These are phyloP conservation scores for Solanum tarijense DNA, from an alignment of 257 asterid species.

Conservation along the genomic window DNA sequence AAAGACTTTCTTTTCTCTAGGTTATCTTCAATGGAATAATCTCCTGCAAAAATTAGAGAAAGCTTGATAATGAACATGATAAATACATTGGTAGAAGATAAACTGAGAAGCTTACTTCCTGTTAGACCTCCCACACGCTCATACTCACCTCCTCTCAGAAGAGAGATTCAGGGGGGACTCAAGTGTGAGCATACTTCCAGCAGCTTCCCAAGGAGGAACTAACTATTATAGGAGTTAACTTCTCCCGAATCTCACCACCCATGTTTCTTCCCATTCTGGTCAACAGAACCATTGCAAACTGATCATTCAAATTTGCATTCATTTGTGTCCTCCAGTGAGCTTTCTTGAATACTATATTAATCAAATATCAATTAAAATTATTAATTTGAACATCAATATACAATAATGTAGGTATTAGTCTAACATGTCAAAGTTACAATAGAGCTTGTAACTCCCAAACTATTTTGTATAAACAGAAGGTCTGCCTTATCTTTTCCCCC, in stretches of 20 bases:
- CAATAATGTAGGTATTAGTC: background rate
- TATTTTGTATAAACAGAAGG: background rate
- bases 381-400: background rate
- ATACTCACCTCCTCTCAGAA: background rate
- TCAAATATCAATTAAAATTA: background rate
- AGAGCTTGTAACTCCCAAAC: background rate
- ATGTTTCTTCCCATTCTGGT: background rate
- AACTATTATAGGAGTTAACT: background rate
- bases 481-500: background rate
- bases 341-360: background rate
- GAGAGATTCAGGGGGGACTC: background rate
- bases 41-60: background rate
- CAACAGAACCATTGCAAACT: background rate
- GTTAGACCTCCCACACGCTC: background rate
- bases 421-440: background rate
- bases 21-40: background rate
- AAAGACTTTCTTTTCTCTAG: background rate
- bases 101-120: background rate
- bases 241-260: no score
- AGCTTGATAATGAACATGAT: background rate
- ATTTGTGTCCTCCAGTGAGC: background rate
- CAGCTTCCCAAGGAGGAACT: background rate
- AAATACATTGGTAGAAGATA: background rate
- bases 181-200: background rate
- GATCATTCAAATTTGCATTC: background rate